Percentiles rank a stretch among this genome's conserved stretches.
phyloP scores from a whole-genome alignment of 192 early-diverging fungal species.

The Coemansia sp. region DNA sequence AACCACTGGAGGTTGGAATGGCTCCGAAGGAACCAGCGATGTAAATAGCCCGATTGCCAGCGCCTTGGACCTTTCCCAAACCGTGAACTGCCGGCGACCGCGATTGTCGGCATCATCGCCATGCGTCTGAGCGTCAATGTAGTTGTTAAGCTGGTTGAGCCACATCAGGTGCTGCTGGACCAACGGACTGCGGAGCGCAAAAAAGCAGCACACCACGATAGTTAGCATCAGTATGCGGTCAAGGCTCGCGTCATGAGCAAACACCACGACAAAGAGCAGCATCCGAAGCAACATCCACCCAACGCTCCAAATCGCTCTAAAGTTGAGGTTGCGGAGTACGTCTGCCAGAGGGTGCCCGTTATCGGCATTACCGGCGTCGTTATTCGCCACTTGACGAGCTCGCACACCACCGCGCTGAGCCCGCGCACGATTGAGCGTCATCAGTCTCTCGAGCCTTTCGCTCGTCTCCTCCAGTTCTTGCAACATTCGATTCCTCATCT shows the following conservation, averaged over 20 bases:
- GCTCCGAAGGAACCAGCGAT: slow-evolving; percentile 51
- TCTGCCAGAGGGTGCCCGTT: slow-evolving; percentile 17
- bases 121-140: neutral
- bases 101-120: neutral
- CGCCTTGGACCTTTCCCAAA: slow-evolving; percentile 39
- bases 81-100: slow-evolving; percentile 20
- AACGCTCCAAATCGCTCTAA: slow-evolving; percentile 36
- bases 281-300: slow-evolving; percentile 38
- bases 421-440: slow-evolving; percentile 5
- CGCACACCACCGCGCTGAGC: neutral
- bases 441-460: neutral
- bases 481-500: slow-evolving; percentile 2
- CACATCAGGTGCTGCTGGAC: slow-evolving; percentile 17
- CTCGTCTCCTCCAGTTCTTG: slow-evolving; percentile 7
- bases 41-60: slow-evolving; percentile 43
- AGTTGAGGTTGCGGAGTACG: slow-evolving; percentile 28
- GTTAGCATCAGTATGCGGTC: slow-evolving; percentile 31
- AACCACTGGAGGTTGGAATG: slow-evolving; percentile 30
- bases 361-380: neutral
- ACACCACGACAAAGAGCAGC: slow-evolving; percentile 34
- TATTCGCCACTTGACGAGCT: neutral
- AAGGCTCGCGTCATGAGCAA: slow-evolving; percentile 44
- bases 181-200: slow-evolving; percentile 29
- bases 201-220: slow-evolving; percentile 13
- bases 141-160: slow-evolving; percentile 19